Conservation (phyloP, 495 filamentous ascomycete species). For the Aspergillus nidulans region DNA sequence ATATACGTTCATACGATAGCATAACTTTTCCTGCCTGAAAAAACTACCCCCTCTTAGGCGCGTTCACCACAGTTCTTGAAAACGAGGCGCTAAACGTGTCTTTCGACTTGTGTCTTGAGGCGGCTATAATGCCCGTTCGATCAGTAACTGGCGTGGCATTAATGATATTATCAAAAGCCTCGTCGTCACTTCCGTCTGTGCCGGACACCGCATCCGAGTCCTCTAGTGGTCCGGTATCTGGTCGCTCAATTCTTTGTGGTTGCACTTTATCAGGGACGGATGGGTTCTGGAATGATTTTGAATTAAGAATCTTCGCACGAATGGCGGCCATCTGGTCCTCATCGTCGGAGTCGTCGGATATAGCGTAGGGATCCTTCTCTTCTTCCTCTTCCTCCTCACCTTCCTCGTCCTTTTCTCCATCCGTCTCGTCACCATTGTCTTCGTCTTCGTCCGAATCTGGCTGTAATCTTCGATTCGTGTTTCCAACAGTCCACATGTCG, state of each 20-base stretch:
- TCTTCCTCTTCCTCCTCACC: constrained; percentile 47
- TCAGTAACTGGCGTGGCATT: constrained; percentile 83
- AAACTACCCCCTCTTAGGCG: constrained; percentile 54
- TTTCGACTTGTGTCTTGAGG: constrained; percentile 42
- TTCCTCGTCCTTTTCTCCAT: constrained; percentile 45
- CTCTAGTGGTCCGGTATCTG: constrained; percentile 31
- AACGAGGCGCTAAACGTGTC: constrained; percentile 55
- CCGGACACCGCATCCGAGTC: constrained; percentile 73
- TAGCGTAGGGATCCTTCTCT: constrained; percentile 61
- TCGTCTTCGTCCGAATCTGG: constrained; percentile 46
- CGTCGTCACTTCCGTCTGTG: constrained; percentile 55
- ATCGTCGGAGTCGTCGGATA: constrained; percentile 72
- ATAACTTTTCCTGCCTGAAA: background rate
- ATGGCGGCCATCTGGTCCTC: constrained; percentile 93
- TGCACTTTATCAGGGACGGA: constrained; percentile 46
- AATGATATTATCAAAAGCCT: constrained; percentile 85
- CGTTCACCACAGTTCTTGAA: constrained; percentile 56
- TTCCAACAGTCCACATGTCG: constrained; percentile 81
- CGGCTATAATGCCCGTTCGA: constrained; percentile 65
- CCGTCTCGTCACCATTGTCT: constrained; percentile 52
- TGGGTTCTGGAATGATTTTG: constrained; percentile 76
- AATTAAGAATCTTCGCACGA: constrained; percentile 73
- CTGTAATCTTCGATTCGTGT: constrained; percentile 66
- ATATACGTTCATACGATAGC: background rate
- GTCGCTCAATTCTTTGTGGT: constrained; percentile 54